Conservation (phyloP, 192 early-diverging fungal species). For the Dissophora globulifera region DNA sequence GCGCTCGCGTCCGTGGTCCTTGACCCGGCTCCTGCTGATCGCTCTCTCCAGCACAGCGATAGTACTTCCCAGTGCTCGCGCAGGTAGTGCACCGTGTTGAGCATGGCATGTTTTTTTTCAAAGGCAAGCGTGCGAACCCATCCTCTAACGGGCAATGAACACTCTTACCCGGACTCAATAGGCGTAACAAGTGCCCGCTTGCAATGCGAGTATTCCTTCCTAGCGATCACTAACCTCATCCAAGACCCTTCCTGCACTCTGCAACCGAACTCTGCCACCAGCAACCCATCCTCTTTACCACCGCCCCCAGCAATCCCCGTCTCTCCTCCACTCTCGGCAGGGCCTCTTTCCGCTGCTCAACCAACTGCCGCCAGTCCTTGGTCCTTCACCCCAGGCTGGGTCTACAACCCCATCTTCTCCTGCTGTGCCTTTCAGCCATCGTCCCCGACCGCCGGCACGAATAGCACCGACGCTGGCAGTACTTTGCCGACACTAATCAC, state of each 20-base stretch:
- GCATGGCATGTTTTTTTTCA: too few relatives aligned
- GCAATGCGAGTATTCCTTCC: constrained; percentile 47
- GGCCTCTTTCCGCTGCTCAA: constrained; percentile 16
- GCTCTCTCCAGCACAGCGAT: background rate
- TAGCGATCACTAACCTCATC: constrained; percentile 38
- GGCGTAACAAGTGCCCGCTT: constrained; percentile 39
- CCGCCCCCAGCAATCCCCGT: constrained; percentile 27
- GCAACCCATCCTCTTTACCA: background rate
- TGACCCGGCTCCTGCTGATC: background rate
- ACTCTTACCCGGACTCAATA: background rate
- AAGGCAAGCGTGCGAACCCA: too few relatives aligned
- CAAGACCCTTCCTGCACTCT: constrained; percentile 42
- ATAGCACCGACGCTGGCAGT: background rate
- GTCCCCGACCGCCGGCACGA: background rate
- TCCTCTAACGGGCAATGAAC: too few relatives aligned
- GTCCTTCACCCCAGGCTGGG: constrained; percentile 48
- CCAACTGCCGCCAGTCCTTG: constrained; percentile 19
- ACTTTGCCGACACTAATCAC: constrained; percentile 32
- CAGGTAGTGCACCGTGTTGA: constrained; percentile 12
- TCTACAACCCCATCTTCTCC: constrained; percentile 40
- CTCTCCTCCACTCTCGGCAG: constrained; percentile 15
- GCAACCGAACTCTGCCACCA: constrained; percentile 10
- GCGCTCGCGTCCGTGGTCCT: background rate
- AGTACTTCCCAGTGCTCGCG: background rate
- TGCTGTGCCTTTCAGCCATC: constrained; percentile 28